phyloP scores from a whole-genome alignment of 305 asterid species.

The Vinca major region DNA sequence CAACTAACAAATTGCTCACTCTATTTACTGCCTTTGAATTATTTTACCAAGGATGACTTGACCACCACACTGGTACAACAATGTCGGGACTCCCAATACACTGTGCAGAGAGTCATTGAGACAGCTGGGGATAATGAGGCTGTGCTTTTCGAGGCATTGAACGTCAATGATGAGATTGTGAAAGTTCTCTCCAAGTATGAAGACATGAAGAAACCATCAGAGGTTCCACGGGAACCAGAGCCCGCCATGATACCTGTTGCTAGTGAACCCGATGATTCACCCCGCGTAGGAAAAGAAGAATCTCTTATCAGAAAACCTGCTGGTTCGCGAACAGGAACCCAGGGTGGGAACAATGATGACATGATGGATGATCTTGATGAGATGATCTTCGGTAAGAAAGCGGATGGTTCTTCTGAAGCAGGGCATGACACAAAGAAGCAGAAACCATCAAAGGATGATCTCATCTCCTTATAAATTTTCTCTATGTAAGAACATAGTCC shows the following conservation, averaged over 20 bases:
- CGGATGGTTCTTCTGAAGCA: conserved; percentile 48
- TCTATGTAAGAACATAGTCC: not conserved
- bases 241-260: conserved; percentile 95
- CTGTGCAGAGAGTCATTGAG: conserved; percentile 76
- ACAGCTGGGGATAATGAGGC: conserved; percentile 89
- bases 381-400: conserved; percentile 90
- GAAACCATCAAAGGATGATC: conserved; percentile 69
- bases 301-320: conserved; percentile 55
- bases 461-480: conserved; percentile 54
- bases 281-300: conserved; percentile 58
- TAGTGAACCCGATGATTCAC: conserved; percentile 76
- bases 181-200: conserved; percentile 73
- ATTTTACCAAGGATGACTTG: conserved; percentile 13
- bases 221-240: conserved; percentile 51
- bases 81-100: conserved; percentile 69
- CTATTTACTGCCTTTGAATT: no score
- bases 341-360: conserved; percentile 57
- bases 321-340: conserved; percentile 30
- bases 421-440: conserved; percentile 49
- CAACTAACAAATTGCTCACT: no score
- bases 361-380: conserved; percentile 98
- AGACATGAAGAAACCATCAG: conserved; percentile 56
- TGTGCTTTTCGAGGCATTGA: conserved; percentile 89
- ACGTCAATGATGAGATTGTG: conserved; percentile 79
- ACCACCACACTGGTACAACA: conserved; percentile 68